These are phyloP conservation scores for Ramalina intermedia DNA, from an alignment of 495 filamentous ascomycete genomes.

Conservation along the genomic window DNA sequence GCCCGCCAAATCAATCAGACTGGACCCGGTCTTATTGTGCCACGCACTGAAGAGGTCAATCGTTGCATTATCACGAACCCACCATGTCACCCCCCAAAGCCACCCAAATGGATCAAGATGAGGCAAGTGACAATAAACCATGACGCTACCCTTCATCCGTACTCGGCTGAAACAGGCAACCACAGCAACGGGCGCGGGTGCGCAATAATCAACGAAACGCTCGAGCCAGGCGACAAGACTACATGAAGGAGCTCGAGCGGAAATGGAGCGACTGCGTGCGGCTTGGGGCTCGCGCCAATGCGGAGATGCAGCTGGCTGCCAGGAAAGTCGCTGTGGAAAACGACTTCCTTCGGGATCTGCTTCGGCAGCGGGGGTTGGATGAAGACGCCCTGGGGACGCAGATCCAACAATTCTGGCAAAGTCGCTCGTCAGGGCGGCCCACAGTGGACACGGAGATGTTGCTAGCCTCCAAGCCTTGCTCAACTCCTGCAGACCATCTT, in stretches of 20 bases:
- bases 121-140: too few species aligned
- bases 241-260: constrained; percentile 54
- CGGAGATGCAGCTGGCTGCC: constrained; percentile 50
- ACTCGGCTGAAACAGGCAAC: too few species aligned
- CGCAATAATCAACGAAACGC: constrained; percentile 76
- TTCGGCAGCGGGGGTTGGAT: background rate
- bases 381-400: background rate
- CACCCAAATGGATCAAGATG: too few species aligned
- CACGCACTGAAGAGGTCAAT: too few species aligned
- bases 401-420: background rate
- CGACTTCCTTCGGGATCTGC: constrained; percentile 28
- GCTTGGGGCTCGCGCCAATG: constrained; percentile 39
- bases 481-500: too few species aligned
- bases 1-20: too few species aligned
- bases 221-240: constrained; percentile 61
- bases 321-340: constrained; percentile 51
- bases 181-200: constrained; percentile 2
- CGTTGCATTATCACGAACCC: too few species aligned
- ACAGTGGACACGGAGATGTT: too few species aligned
- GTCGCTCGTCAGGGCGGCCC: background rate
- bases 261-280: constrained; percentile 45
- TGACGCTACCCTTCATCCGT: too few species aligned
- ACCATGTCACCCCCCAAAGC: too few species aligned
- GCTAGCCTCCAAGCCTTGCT: too few species aligned
- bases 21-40: too few species aligned